A percentile compares a stretch with the other conserved stretches of the same genome.
Conservation (phyloP, 2,329 filamentous ascomycete genomes). For the Akanthomyces lecanii region DNA sequence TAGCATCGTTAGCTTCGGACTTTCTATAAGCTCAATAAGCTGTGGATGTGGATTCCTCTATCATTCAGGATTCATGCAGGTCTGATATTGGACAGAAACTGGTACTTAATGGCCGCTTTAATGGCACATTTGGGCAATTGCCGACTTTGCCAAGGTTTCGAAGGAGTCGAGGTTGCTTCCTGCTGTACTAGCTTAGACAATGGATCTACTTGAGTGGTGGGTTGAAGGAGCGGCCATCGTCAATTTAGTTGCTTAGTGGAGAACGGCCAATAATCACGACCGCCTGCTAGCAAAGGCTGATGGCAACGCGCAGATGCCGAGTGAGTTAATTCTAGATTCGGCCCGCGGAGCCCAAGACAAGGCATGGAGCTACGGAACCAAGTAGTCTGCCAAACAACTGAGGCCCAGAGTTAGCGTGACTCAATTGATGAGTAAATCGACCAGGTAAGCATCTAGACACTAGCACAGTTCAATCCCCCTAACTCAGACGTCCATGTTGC, state of each 20-base stretch:
- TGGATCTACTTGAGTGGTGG: background rate
- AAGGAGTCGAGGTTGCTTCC: background rate
- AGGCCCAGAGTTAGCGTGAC: background rate
- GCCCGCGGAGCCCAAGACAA: background rate
- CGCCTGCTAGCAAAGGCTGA: background rate
- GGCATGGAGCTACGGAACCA: background rate
- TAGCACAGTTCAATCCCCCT: background rate
- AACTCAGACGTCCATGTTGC: background rate
- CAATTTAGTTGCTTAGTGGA: background rate
- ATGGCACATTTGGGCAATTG: background rate
- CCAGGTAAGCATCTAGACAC: background rate
- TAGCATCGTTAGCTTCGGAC: background rate
- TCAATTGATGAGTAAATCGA: background rate
- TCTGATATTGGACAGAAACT: background rate
- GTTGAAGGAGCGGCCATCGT: background rate
- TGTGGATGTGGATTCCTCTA: background rate
- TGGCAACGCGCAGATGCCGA: background rate
- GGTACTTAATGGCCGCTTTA: background rate
- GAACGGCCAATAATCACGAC: background rate
- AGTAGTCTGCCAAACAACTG: background rate
- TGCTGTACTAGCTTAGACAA: background rate
- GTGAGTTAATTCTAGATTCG: background rate
- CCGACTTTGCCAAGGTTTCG: background rate
- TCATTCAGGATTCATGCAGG: constrained; percentile 1
- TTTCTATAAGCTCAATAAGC: background rate